Base-by-base conservation (phyloP, 805 yeast genomes). In the Wickerhamia fluorescens region DNA sequence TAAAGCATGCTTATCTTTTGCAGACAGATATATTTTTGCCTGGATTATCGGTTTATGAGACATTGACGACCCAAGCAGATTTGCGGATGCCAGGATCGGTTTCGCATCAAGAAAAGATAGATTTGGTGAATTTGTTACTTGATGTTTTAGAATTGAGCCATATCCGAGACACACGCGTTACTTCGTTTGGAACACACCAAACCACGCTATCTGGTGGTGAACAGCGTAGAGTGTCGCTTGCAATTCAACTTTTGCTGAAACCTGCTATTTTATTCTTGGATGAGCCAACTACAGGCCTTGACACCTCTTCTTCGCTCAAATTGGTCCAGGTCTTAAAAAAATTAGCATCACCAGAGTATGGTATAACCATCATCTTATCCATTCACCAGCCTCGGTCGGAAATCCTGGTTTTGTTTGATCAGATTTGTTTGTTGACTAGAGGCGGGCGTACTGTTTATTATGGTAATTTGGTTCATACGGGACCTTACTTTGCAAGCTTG, bases 231-330 rank as follows among this genome's bases (percentile, higher is more conserved):
- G 66, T 82, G 4, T 78, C 88, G 25, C 70, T 85, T 20, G 95
- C 85, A 0, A 71, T 84, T 11, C 94, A 85, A 49, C 57, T 85
- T 46, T 61, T 85, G 27, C 71, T 82, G 5, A 80, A 76, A 38
- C 95, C 95, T 0, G 73, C 87, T 0, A 58, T 85, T 2, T 53
- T 86, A 35, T 84, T 84, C 43, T 53, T 85, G 24, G 95, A 85
- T 50, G 95, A 85, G 43, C 94, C 95, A 5, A 85, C 95, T 1
- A 84, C 95, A 0, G 94, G 95, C 1, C 56, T 85, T 19, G 95
- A 85, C 51, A 77, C 94, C 4, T 75, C 74, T 36, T 76, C 87
- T 8, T 88, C 95, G 0, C 71, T 66, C 38, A 56, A 75, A 32
- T 59, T 85, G 20, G 69, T 85, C 10, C 58, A 67, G 25, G 73